Conservation (phyloP, 164 flowering plant genomes). For the Vitis rupestris region DNA sequence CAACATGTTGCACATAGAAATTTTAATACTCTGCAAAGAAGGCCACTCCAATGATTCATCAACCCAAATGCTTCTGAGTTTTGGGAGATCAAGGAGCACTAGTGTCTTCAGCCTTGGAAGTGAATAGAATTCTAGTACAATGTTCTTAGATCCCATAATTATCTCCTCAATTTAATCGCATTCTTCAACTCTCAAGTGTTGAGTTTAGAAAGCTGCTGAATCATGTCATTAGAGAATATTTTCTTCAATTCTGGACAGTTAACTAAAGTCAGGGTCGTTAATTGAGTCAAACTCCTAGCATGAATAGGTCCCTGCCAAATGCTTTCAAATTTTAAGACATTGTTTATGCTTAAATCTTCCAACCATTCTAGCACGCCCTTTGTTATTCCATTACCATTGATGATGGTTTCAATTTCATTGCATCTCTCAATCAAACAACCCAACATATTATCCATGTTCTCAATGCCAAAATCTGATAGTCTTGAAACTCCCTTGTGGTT, state of each 20-base stretch:
- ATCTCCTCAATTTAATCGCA: constrained; percentile 10
- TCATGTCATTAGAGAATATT: constrained; percentile 2
- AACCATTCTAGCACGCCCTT: no score
- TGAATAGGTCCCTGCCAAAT: constrained; percentile 13
- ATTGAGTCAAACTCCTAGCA: not conserved
- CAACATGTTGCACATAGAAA: not conserved
- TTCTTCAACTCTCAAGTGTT: constrained; percentile 7
- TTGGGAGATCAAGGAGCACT: constrained; percentile 6
- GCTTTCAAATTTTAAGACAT: not conserved
- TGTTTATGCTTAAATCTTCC: no score
- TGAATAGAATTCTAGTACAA: not conserved
- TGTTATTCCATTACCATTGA: no score
- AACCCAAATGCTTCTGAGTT: not conserved
- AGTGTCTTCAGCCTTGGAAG: constrained; percentile 12
- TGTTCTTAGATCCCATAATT: not conserved
- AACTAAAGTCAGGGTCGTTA: not conserved
- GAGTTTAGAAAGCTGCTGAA: constrained; percentile 7
- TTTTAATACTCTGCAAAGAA: constrained; percentile 7
- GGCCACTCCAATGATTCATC: constrained; percentile 9
- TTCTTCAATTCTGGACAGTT: constrained; percentile 9
- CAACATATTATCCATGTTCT: no score
- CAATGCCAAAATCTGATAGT: no score
- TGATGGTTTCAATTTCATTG: no score
- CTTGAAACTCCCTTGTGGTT: no score
- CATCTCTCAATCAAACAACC: no score